Conservation (phyloP, 2,329 filamentous ascomycete genomes). For the Massarina eburnea region DNA sequence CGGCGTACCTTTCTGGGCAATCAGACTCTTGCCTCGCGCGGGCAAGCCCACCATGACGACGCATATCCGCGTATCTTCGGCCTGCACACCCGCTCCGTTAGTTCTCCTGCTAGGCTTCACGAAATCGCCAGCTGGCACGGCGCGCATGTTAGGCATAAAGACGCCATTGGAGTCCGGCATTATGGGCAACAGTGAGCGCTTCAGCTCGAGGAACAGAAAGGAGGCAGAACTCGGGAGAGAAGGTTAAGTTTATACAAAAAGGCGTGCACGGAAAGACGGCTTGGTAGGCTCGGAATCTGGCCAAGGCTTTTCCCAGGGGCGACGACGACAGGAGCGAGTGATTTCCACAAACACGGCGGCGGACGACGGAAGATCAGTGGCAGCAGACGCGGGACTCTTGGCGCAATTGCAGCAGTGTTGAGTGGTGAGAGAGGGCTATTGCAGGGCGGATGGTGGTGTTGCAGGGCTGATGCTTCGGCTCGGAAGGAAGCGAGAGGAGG, state of each 20-base stretch:
- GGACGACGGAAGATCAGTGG: background rate
- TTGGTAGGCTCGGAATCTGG: conserved; percentile 33
- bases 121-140: conserved; percentile 47
- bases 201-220: conserved; percentile 25
- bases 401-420: conserved; percentile 12
- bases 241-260: conserved; percentile 13
- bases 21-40: conserved; percentile 93
- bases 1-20: conserved; percentile 85
- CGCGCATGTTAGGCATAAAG: conserved; percentile 43
- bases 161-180: conserved; percentile 42
- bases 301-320: conserved; percentile 34
- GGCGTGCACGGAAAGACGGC: conserved; percentile 21
- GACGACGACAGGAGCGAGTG: conserved; percentile 22
- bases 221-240: conserved; percentile 17
- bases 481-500: conserved; percentile 38
- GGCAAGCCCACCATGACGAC: conserved; percentile 98
- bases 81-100: conserved; percentile 75
- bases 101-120: conserved; percentile 48
- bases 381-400: conserved; percentile 6
- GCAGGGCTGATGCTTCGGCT: conserved; percentile 32
- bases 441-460: conserved; percentile 22
- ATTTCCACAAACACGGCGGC: conserved; percentile 12
- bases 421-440: conserved; percentile 19
- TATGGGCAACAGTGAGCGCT: conserved; percentile 24
- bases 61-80: conserved; percentile 94